Conservation (phyloP, 1,139 yeast species). For the Hansenula sp. region DNA sequence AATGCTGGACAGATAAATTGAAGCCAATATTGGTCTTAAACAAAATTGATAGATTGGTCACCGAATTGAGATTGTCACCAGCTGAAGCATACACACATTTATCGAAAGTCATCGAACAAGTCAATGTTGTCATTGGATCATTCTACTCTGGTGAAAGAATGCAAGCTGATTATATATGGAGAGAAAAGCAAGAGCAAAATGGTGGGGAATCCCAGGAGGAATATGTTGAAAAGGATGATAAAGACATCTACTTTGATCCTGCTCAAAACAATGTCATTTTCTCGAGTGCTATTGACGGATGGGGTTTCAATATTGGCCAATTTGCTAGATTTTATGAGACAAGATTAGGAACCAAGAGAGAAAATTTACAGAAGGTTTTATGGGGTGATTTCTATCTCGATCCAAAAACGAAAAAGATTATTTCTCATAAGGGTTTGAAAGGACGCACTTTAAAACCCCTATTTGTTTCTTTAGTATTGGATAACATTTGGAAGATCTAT, state of each 20-base stretch:
- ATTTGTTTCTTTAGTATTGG: constrained; percentile 84
- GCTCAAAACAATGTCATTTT: constrained; percentile 88
- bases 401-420: constrained; percentile 81
- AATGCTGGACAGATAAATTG: constrained; percentile 91
- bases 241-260: constrained; percentile 85
- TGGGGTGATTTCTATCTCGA: constrained; percentile 96
- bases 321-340: constrained; percentile 84
- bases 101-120: constrained; percentile 79
- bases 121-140: constrained; percentile 90
- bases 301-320: constrained; percentile 94
- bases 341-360: constrained; percentile 80
- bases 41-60: constrained; percentile 82
- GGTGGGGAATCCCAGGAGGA: constrained; percentile 42
- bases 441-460: constrained; percentile 63
- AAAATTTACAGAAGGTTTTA: constrained; percentile 75
- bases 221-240: constrained; percentile 74
- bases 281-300: constrained; percentile 93
- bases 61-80: constrained; percentile 80
- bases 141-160: constrained; percentile 92
- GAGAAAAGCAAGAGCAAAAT: constrained; percentile 51
- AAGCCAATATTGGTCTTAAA: constrained; percentile 90
- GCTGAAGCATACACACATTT: constrained; percentile 83
- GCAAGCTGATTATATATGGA: constrained; percentile 83
- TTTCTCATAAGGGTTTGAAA: constrained; percentile 52
- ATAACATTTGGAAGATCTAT: constrained; percentile 90